A percentile compares a stretch with the other conserved stretches of the same genome.
phyloP scores from a whole-genome alignment of 2,329 filamentous ascomycete genomes.

The Cercospora sp. region DNA sequence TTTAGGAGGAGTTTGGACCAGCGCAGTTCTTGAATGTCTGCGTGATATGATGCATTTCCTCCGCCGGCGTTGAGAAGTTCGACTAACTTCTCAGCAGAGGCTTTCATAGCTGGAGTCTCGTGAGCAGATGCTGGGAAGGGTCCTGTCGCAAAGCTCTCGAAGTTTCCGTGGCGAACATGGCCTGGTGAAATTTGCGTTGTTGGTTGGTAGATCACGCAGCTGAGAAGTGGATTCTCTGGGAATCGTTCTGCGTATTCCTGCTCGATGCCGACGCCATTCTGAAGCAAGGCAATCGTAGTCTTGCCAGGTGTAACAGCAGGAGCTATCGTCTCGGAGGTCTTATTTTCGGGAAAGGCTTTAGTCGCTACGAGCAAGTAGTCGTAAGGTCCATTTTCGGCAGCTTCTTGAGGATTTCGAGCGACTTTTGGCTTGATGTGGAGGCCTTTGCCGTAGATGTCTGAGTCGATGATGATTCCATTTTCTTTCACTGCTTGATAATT shows the following conservation, averaged over 20 bases:
- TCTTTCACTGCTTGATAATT: constrained; percentile 47
- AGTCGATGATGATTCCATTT: constrained; percentile 47
- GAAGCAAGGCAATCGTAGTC: constrained; percentile 60
- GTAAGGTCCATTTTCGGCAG: constrained; percentile 39
- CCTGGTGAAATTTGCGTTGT: constrained; percentile 53
- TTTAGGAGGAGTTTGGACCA: constrained; percentile 65
- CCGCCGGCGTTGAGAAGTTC: constrained; percentile 43
- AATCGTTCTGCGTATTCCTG: constrained; percentile 54
- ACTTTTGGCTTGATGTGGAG: constrained; percentile 42
- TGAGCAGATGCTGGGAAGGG: constrained; percentile 45
- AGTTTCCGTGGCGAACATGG: constrained; percentile 31
- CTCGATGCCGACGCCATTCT: constrained; percentile 65
- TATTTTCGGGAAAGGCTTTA: constrained; percentile 48
- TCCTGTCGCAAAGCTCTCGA: constrained; percentile 44
- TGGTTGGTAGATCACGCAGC: constrained; percentile 58
- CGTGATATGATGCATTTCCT: constrained; percentile 51
- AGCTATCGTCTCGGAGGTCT: constrained; percentile 41
- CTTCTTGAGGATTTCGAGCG: constrained; percentile 42
- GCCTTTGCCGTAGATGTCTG: constrained; percentile 40
- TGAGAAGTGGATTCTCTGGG: constrained; percentile 56
- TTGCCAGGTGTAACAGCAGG: constrained; percentile 43
- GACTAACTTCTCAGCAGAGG: constrained; percentile 32
- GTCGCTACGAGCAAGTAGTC: constrained; percentile 53
- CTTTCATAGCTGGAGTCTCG: constrained; percentile 20
- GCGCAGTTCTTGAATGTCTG: constrained; percentile 58